Base-by-base conservation (phyloP, 1,284 basidiomycete genomes). In the Leccinum fallax region DNA sequence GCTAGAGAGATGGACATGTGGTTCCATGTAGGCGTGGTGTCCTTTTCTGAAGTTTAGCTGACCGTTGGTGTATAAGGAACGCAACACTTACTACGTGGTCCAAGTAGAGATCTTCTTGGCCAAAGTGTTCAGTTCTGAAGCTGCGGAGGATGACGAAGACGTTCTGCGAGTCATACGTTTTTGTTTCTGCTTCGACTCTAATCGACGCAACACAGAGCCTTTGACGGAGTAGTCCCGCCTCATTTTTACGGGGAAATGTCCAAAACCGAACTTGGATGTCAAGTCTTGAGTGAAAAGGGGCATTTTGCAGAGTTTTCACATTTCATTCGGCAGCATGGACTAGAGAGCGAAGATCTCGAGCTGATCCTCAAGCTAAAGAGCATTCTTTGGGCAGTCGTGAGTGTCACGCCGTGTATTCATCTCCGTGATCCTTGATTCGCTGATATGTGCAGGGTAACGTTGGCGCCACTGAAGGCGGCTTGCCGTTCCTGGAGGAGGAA, bases 221-320 rank as follows among this genome's bases (percentile, higher is more conserved):
- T 93, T 65, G 94, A 97, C 60, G 92, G 92, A 13, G 88, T 89
- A 2, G 91, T 95, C 2, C 97, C 97, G 1, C 89, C 92, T 4
- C 97, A 99, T 74, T 98, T 99, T 77, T 97, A 98, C 69, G 96
- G 97, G 24, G 95, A 98, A 74, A 92, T 99, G 81, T 91, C 94
- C 52, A 98, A 98, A 75, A 99, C 97, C 1, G 90, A 92, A 56
- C 89, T 96, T 59, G 97, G 97, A 0, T 97, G 95, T 74, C 90
- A 92, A 71, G 88, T 97, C 13, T 79, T 99, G 51, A 85, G 88
- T 59, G 93, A 95, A 63, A 95, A 93, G 69, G 94, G 94, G 0
- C 94, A 99, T 72, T 96, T 99, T 71, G 76, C 83, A 7, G 94
- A 97, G 63, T 98, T 98, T 74, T 89, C 93, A 0, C 89, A 94